Percentiles rank a stretch among this genome's conserved stretches.
Evolutionary conservation across 495 filamentous ascomycete genomes (phyloP).

Genomic region (Penicillium longicatenatum): DNA sequence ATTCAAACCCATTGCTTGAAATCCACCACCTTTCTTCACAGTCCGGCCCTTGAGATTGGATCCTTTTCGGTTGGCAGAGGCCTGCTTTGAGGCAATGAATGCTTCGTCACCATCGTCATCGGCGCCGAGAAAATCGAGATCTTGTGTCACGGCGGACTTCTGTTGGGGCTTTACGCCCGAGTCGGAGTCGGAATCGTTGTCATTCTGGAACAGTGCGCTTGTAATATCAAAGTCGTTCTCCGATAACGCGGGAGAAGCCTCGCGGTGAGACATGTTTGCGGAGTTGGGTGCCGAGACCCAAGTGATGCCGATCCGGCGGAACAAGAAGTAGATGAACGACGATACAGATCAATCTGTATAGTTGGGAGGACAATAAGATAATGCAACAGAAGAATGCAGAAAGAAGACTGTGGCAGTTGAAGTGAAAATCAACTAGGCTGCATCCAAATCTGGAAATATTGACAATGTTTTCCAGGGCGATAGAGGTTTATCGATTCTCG

Average conservation of each 20-base stretch:
- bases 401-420: neutral
- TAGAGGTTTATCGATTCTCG: constrained; percentile 3
- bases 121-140: constrained; percentile 50
- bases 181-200: constrained; percentile 52
- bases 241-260: constrained; percentile 78
- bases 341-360: neutral
- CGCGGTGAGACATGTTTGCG: constrained; percentile 56
- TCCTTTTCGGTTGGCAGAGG: constrained; percentile 81
- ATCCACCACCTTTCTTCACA: constrained; percentile 92
- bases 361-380: constrained; percentile 5
- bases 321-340: neutral
- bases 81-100: constrained; percentile 85
- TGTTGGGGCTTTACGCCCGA: constrained; percentile 30
- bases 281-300: neutral
- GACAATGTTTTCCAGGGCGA: neutral
- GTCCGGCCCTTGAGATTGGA: constrained; percentile 80
- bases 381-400: neutral
- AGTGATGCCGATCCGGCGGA: constrained; percentile 1
- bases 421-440: neutral
- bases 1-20: constrained; percentile 95
- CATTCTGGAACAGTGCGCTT: constrained; percentile 68
- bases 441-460: neutral
- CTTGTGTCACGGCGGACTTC: constrained; percentile 35
- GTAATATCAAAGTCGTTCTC: constrained; percentile 94
- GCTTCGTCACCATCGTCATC: constrained; percentile 74